A percentile compares a stretch with the other conserved stretches of the same genome.
Evolutionary conservation across 345 rosid species (phyloP).

Genomic region (Eucalyptus marginata): DNA sequence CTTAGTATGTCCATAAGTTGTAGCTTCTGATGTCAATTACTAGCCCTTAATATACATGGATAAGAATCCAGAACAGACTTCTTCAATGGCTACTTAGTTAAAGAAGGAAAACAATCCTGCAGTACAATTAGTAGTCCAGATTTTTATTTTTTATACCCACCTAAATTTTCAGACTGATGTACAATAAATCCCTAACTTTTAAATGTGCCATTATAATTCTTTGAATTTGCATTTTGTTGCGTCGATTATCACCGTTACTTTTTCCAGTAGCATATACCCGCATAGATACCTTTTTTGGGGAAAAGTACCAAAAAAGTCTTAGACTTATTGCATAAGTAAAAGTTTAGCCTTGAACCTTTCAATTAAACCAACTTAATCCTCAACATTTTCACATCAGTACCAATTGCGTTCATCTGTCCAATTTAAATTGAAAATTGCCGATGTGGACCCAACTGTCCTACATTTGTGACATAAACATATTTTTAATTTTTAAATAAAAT

Average conservation of each 20-base stretch:
- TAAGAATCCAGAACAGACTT: not conserved
- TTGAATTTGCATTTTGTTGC: not conserved
- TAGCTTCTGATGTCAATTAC: not conserved
- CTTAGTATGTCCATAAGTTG: not conserved
- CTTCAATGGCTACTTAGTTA: not conserved
- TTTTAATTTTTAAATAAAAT: no score
- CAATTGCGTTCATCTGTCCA: accelerated
- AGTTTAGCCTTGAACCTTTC: accelerated
- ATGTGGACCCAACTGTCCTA: accelerated
- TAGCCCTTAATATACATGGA: not conserved
- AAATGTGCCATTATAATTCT: not conserved
- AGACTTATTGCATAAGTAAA: no score
- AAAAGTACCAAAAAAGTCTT: no score
- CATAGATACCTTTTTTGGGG: accelerated
- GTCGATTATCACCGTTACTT: not conserved
- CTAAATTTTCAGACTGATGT: no score
- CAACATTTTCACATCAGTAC: no score
- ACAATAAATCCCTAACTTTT: not conserved
- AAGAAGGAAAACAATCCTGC: not conserved
- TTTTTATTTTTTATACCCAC: no score
- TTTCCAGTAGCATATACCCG: no score
- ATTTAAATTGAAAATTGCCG: no score
- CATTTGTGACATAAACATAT: accelerated
- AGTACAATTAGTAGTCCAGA: not conserved
- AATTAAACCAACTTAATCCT: no score